A percentile compares a stretch with the other conserved stretches of the same genome.
phyloP scores from a whole-genome alignment of 2,329 filamentous ascomycete species.

The Pseudopithomyces maydicus region DNA sequence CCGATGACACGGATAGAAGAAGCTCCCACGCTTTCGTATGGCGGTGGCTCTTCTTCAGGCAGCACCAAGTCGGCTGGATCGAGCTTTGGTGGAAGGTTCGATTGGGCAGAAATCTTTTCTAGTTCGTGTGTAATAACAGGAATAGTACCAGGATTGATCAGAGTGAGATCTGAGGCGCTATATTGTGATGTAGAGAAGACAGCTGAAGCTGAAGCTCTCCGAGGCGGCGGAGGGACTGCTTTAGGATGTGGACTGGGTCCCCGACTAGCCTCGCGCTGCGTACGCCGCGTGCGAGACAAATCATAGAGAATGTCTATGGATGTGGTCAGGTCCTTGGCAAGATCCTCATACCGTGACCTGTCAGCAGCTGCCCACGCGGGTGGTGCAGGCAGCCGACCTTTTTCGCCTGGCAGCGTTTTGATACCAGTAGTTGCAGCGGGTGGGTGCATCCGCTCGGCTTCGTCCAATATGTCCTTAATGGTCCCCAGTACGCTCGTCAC shows the following conservation, averaged over 20 bases:
- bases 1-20: slow-evolving; percentile 53
- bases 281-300: slow-evolving; percentile 68
- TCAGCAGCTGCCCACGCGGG: slow-evolving; percentile 59
- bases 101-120: slow-evolving; percentile 17
- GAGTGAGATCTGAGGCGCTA: slow-evolving; percentile 49
- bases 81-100: slow-evolving; percentile 49
- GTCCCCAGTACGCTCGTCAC: slow-evolving; percentile 80
- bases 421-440: slow-evolving; percentile 36
- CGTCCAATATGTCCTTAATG: slow-evolving; percentile 78
- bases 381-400: slow-evolving; percentile 37
- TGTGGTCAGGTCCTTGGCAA: slow-evolving; percentile 74
- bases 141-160: slow-evolving; percentile 48
- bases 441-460: slow-evolving; percentile 75
- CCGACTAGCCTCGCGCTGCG: slow-evolving; percentile 30
- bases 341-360: slow-evolving; percentile 77
- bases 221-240: slow-evolving; percentile 1
- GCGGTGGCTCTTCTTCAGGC: slow-evolving; percentile 54
- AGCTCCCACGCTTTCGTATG: slow-evolving; percentile 54
- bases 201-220: slow-evolving; percentile 8
- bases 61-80: slow-evolving; percentile 49
- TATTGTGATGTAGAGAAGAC: slow-evolving; percentile 41
- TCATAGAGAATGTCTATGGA: slow-evolving; percentile 83
- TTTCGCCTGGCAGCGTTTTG: slow-evolving; percentile 41
- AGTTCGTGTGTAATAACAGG: slow-evolving; percentile 25
- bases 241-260: slow-evolving; percentile 17